Evolutionary conservation across 441 rosid species (phyloP), one percentile per base, ranked within the genome.

Genomic region (Erysimum cheiri): DNA sequence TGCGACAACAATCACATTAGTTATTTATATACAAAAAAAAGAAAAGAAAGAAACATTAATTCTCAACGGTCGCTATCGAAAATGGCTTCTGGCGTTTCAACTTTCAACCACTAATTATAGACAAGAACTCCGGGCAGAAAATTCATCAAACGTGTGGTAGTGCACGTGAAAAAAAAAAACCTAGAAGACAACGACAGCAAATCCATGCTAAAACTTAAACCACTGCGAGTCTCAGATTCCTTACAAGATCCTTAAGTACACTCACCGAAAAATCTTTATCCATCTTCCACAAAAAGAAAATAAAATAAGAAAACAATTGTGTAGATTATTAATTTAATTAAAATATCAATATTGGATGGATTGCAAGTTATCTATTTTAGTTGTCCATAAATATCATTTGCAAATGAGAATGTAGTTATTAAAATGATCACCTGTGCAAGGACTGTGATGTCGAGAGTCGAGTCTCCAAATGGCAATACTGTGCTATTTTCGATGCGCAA

Each of bases 231-330:
- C 85, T 79, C 33, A 88, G 35, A 62, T 76, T 80, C 64, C 67
- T 76, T 75, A 85, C 81, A 39, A 88, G 82, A 80, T 85, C 92
- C 69, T 80, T 73, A 35, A 67, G 35, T 53, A 60, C 60, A 47
- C 80, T 73, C 74, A 70, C 57, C 35, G 83, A 52, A 60, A 59
- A 76, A 29, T 80, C 80, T 56, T 9, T 75, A 15, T 81, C 87
- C 83, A 82, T 83, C 96, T 90, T 82, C 83, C 19, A 59, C 2
- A 3, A n/a, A 3, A 22, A 32, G 0, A 26, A 3, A 26, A 26
- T 3, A n/a, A 7, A 53, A 2, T 7, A 14, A 44, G 10, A 44
- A 6, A 17, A 43, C 11, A 39, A 12, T 11, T 39, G 6, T 39
- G 6, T 4, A 11, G 14, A 4, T 40, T 4, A 40, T 40, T 6